Base-by-base conservation (phyloP, 768 basidiomycete species). In the Naganishia vishniacii region DNA sequence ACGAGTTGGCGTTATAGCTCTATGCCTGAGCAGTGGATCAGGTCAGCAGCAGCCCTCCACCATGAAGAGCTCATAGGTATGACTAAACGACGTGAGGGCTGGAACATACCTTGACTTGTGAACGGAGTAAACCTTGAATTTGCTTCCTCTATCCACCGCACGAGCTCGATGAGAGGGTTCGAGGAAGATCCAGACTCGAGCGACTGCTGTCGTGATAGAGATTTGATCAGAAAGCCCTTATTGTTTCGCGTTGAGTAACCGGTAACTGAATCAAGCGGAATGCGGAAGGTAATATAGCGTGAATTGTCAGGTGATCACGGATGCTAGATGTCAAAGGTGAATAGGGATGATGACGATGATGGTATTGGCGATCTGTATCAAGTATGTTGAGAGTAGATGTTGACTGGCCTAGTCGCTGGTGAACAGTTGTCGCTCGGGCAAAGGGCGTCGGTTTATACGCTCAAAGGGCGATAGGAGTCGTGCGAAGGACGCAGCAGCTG, bases 211-310 rank as follows among this genome's bases (percentile, higher is more conserved):
- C 37, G 37, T 37, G 37, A 41, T 56, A 56, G 53, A 20, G 53
- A 53, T 40, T 23, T 56, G 53, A 15, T 7, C 25, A 29, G n/a
- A 31, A 18, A 51, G 31, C 49, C 16, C 18, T 18, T 2, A n/a
- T 5, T 6, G 31, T 18, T 31, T 1, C 37, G 34, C 34, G 34
- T 37, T 37, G 9, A 25, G n/a, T n/a, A 41, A 34, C 53, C 32
- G 53, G 53, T 56, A 56, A 56, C 26, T 13, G 31, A 31, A 2
- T 32, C 20, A 51, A 51, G 49, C 49, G 53, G 37, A 23, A 37
- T 40, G 53, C 53, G 53, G 53, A 41, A 25, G 37, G 53, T 56
- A 40, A 56, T 56, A 56, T 40, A 40, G 53, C 53, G 53, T 56
- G 23, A 56, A 28, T 11, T 48, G 47, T 41, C 53, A 56, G 53